Percentiles rank a stretch among this genome's conserved stretches.
Conservation (phyloP, 768 basidiomycete species). For the Psilocybe cyanescens region DNA sequence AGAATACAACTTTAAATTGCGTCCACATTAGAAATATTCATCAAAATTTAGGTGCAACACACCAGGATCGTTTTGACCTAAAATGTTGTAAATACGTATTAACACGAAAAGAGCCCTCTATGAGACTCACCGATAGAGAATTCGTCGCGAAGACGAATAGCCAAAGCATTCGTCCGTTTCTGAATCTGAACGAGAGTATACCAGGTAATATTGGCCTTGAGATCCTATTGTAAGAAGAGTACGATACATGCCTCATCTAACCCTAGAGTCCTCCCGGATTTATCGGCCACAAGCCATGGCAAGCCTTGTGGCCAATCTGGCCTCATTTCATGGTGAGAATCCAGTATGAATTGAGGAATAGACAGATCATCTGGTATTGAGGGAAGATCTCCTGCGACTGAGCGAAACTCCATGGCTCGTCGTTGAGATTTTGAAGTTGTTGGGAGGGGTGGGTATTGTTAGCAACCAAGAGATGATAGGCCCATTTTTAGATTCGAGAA, state of each 20-base stretch:
- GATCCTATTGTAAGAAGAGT: background rate
- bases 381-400: slow-evolving; percentile 5
- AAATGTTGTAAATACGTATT: background rate
- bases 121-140: slow-evolving; percentile 1
- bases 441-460: background rate
- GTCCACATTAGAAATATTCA: background rate
- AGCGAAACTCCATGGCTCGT: slow-evolving; percentile 6
- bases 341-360: slow-evolving; percentile 12
- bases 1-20: slow-evolving; percentile 1
- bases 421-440: background rate
- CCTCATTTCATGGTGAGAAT: slow-evolving; percentile 7
- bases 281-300: slow-evolving; percentile 13
- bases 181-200: slow-evolving; percentile 3
- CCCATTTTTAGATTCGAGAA: background rate
- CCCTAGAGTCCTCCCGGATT: background rate
- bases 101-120: background rate
- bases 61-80: background rate
- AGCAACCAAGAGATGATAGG: background rate
- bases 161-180: background rate
- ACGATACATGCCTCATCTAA: slow-evolving; percentile 3
- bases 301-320: slow-evolving; percentile 1
- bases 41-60: background rate
- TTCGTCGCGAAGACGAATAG: slow-evolving; percentile 4
- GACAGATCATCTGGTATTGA: slow-evolving; percentile 9
- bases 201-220: background rate